Percentiles rank a stretch among this genome's conserved stretches.
Evolutionary conservation across 164 flowering plant genomes (phyloP).

Genomic region (Vitis rupestris): DNA sequence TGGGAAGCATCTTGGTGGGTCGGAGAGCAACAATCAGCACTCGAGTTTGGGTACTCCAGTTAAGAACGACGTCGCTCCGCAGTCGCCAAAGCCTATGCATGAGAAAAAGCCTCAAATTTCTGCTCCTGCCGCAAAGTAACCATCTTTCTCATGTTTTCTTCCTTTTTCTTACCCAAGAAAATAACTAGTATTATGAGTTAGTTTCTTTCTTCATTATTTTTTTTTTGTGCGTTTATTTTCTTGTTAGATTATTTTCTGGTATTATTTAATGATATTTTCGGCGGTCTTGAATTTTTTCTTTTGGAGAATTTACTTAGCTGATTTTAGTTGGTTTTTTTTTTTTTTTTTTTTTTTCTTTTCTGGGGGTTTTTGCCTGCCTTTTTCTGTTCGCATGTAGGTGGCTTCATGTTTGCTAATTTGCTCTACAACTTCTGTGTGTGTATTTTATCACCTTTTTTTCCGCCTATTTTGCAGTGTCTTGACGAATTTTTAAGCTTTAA

Average conservation of each 20-base stretch:
- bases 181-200: too few relatives aligned
- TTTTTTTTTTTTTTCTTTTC: neutral
- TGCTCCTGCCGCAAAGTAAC: constrained; percentile 67
- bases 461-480: too few relatives aligned
- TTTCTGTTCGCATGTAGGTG: too few relatives aligned
- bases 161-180: neutral
- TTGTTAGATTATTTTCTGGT: neutral
- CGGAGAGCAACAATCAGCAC: constrained; percentile 25
- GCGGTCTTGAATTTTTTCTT: neutral
- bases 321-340: neutral
- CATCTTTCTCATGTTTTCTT: neutral
- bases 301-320: too few relatives aligned
- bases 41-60: constrained; percentile 14
- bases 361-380: neutral
- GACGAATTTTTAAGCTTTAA: too few relatives aligned
- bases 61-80: constrained; percentile 31
- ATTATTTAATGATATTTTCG: neutral
- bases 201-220: neutral
- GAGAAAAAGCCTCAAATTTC: constrained; percentile 56
- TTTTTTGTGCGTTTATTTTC: neutral
- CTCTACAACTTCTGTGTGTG: neutral
- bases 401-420: too few relatives aligned
- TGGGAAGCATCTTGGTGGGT: constrained; percentile 29
- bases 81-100: constrained; percentile 30
- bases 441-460: neutral